Evolutionary conservation across 73 alveolate genomes (phyloP), one percentile per base, ranked within the genome.

Genomic region (Tetrahymena malaccensis): DNA sequence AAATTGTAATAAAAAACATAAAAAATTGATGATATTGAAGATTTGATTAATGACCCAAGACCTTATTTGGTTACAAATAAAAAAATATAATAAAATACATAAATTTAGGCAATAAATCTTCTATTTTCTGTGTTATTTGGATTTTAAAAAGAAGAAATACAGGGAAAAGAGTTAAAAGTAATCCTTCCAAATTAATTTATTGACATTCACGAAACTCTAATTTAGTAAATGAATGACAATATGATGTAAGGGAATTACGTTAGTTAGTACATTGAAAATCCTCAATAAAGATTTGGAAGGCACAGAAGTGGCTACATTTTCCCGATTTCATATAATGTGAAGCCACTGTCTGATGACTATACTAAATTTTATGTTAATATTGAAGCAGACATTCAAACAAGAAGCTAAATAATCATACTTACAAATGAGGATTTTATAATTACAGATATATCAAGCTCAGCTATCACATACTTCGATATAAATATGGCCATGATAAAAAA

Each of bases 61-160:
- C 97, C 97, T 3, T 95, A 70, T 95, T 43, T 95, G 21, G 33
- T 43, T 22, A 58, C 94, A 1, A 34, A 43, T 44, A 89, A 94
- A 37, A 43, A 93, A 89, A 43, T 70, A 16, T 27, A 55, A 21
- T 94, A 35, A 43, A n/a, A 35, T n/a, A 94, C 95, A 17, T 85
- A 89, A 22, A 89, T 95, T 27, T 55, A 84, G 44, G 38, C 43
- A 70, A 89, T 95, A 7, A 95, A 95, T 50, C 55, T 94, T 89
- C 95, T 95, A 10, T 95, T 95, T 50, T 85, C 97, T 19, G 94
- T 94, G 6, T 95, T 34, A 55, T 95, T 95, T 43, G 97, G 97
- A 21, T 95, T 85, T 85, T 83, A 95, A 55, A 95, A 58, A 40
- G 97, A 95, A 34, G 97, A 95, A 89, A 34, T 95, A 13, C 19